phyloP scores from a whole-genome alignment of 1,284 basidiomycete genomes.

The Coniferiporia sulphurascens region DNA sequence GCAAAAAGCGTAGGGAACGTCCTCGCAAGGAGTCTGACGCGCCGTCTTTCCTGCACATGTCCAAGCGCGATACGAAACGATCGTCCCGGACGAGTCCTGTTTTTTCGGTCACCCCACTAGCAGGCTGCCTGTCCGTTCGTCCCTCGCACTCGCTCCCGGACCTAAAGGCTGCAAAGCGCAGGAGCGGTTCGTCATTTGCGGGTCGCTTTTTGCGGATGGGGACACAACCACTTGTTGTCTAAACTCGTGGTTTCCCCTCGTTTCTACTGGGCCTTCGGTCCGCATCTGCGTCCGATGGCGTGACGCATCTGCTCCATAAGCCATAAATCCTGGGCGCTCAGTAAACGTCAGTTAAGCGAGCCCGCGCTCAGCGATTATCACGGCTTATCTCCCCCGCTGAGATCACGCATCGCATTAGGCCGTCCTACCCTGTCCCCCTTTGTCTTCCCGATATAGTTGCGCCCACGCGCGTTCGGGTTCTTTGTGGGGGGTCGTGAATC shows the following conservation, averaged over 20 bases:
- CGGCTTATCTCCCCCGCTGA: no score
- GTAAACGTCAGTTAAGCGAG: no score
- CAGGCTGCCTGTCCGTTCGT: conserved; percentile 7
- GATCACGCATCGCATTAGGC: no score
- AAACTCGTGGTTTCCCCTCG: not conserved
- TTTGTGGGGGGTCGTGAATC: not conserved
- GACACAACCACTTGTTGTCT: conserved; percentile 4
- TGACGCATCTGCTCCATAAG: no score
- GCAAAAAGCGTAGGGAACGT: not conserved
- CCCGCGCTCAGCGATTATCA: no score
- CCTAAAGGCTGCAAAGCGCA: conserved; percentile 13
- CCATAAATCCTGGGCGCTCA: no score
- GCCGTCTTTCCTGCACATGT: conserved; percentile 14
- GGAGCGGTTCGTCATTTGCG: conserved; percentile 12
- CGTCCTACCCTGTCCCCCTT: not conserved
- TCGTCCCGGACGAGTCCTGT: not conserved
- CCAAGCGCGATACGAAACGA: conserved; percentile 1
- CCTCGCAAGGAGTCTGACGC: not conserved
- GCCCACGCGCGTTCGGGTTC: not conserved
- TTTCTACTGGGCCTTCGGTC: not conserved
- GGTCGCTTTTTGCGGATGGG: conserved; percentile 10
- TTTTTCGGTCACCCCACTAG: not conserved
- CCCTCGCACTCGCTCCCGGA: conserved; percentile 15
- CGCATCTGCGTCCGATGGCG: no score
- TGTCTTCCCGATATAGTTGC: not conserved